These are phyloP conservation scores for Blastomyces gilchristii DNA, from an alignment of 2,329 filamentous ascomycete genomes.

Conservation along the genomic window DNA sequence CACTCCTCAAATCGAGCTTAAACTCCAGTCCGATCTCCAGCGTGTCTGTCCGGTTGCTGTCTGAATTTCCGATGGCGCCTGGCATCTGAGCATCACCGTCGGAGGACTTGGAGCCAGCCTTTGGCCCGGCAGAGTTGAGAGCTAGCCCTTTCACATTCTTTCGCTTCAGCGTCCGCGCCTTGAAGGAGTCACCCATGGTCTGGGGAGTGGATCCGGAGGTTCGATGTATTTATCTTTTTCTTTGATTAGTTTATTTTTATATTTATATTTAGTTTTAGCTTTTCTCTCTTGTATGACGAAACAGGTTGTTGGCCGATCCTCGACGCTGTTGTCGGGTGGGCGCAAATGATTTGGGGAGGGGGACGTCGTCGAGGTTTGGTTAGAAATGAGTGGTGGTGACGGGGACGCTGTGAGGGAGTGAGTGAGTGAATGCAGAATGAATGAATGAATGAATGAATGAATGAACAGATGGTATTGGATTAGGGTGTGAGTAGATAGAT, in stretches of 20 bases:
- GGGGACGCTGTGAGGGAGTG: neutral
- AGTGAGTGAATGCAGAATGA: neutral
- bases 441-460: neutral
- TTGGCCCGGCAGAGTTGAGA: conserved; percentile 66
- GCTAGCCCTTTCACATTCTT: conserved; percentile 98
- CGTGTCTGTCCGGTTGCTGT: conserved; percentile 55
- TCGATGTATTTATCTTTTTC: too few relatives aligned
- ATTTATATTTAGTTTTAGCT: neutral
- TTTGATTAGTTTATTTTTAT: too few relatives aligned
- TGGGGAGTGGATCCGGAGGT: conserved; percentile 6
- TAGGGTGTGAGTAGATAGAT: neutral
- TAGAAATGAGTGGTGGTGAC: neutral
- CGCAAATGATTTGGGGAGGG: neutral
- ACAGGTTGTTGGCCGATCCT: neutral
- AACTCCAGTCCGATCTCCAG: conserved; percentile 97
- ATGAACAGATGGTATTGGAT: neutral
- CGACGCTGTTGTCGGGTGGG: neutral
- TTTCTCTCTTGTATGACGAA: conserved; percentile 6
- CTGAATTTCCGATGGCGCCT: conserved; percentile 48
- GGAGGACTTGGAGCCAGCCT: conserved; percentile 56
- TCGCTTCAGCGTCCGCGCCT: conserved; percentile 79
- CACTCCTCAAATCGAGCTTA: conserved; percentile 79
- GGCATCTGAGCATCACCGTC: conserved; percentile 58
- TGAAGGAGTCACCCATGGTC: conserved; percentile 51
- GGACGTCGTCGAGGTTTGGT: neutral